Conservation (phyloP, 2,329 filamentous ascomycete genomes). For the Pseudogymnoascus sp. region DNA sequence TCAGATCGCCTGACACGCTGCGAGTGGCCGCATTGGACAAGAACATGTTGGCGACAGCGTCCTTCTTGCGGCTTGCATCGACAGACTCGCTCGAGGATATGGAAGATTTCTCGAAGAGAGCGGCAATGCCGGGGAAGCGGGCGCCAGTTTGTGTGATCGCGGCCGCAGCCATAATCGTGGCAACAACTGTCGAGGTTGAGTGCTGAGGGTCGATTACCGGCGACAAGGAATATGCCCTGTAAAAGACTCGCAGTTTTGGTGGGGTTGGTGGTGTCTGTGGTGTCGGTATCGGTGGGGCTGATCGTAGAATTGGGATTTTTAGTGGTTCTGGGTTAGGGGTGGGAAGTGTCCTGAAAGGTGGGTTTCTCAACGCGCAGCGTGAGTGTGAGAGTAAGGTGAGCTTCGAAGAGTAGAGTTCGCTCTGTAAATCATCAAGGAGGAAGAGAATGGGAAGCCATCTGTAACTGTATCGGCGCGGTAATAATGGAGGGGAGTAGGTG, state of each 20-base stretch:
- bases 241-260: constrained; percentile 8
- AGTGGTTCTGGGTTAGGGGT: constrained; percentile 10
- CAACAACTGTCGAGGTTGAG: constrained; percentile 1
- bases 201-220: not conserved
- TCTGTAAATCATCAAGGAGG: not conserved
- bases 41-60: constrained; percentile 5
- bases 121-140: constrained; percentile 2
- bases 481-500: not conserved
- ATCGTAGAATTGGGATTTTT: constrained; percentile 3
- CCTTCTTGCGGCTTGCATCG: constrained; percentile 7
- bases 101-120: constrained; percentile 6
- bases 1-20: not conserved
- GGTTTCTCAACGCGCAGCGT: not conserved
- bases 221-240: constrained; percentile 6
- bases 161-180: constrained; percentile 10
- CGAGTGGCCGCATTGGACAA: constrained; percentile 7
- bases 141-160: constrained; percentile 6
- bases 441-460: constrained; percentile 7
- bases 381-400: not conserved
- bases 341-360: not conserved
- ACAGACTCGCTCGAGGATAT: not conserved
- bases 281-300: constrained; percentile 2
- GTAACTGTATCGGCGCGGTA: not conserved
- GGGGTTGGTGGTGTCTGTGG: not conserved
- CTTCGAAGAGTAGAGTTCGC: not conserved